phyloP scores from a whole-genome alignment of 2,329 filamentous ascomycete species.

The Pseudogymnoascus sp. region DNA sequence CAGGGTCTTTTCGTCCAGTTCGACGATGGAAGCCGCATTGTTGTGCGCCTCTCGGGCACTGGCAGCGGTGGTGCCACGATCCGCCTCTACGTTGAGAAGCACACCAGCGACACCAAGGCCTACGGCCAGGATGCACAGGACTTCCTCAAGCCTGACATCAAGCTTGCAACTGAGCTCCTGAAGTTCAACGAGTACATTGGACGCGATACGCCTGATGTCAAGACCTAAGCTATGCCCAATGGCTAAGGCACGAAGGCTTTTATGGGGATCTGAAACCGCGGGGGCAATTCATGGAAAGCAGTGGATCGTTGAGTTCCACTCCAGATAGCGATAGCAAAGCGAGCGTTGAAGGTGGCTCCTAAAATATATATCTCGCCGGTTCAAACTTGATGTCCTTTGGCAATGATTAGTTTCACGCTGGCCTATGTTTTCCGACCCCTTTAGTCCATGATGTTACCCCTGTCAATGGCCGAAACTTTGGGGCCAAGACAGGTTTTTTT shows the following conservation, averaged over 20 bases:
- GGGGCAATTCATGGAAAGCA: not conserved
- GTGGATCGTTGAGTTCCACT: not conserved
- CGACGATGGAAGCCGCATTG: constrained; percentile 87
- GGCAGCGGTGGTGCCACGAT: constrained; percentile 94
- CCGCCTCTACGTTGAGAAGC: constrained; percentile 93
- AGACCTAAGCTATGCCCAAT: constrained; percentile 44
- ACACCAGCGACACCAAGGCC: constrained; percentile 70
- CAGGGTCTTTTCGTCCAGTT: constrained; percentile 94
- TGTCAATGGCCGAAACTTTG: not conserved
- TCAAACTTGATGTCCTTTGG: not conserved
- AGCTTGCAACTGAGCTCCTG: constrained; percentile 73
- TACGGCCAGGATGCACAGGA: constrained; percentile 82
- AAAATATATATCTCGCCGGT: not conserved
- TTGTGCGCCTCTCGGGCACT: constrained; percentile 89
- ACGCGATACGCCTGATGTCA: constrained; percentile 88
- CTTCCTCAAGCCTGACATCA: constrained; percentile 84
- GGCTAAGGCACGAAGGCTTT: not conserved
- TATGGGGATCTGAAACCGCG: constrained; percentile 3
- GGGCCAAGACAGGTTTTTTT: not conserved
- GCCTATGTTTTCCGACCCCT: not conserved
- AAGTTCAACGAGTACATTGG: constrained; percentile 92
- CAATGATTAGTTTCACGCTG: not conserved
- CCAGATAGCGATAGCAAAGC: constrained; percentile 1
- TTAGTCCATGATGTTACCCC: not conserved
- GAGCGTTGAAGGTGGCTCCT: not conserved